Conservation (phyloP, 108 stramenopile genomes). For the Discostella stelligeroides region DNA sequence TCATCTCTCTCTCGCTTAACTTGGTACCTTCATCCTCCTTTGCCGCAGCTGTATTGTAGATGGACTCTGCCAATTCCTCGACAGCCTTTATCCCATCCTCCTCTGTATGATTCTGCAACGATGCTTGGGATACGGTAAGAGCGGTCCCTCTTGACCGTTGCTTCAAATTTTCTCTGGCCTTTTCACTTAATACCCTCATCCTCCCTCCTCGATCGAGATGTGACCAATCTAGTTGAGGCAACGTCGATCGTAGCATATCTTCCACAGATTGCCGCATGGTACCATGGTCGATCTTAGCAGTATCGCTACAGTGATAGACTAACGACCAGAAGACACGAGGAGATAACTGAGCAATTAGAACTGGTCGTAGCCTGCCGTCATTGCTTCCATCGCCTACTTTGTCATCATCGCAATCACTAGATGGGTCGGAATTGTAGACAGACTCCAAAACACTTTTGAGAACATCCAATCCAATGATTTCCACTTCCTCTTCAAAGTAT, state of each 20-base stretch:
- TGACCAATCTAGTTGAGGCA: constrained; percentile 80
- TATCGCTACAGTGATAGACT: constrained; percentile 47
- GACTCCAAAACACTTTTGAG: constrained; percentile 65
- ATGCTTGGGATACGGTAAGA: neutral
- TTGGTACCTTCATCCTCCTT: constrained; percentile 59
- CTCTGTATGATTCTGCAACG: constrained; percentile 16
- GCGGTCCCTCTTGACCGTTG: constrained; percentile 50
- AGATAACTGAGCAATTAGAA: constrained; percentile 70
- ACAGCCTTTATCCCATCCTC: constrained; percentile 38
- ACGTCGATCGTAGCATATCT: constrained; percentile 50
- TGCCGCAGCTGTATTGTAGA: constrained; percentile 42
- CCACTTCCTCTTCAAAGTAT: constrained; percentile 64
- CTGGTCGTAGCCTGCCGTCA: constrained; percentile 63
- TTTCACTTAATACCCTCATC: constrained; percentile 66
- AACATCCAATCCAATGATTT: constrained; percentile 67
- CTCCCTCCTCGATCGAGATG: constrained; percentile 78
- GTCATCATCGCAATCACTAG: constrained; percentile 24
- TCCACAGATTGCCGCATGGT: constrained; percentile 37
- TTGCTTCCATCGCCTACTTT: constrained; percentile 12
- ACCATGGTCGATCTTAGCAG: constrained; percentile 6
- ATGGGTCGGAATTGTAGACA: constrained; percentile 47
- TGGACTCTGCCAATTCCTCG: constrained; percentile 50
- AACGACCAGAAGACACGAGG: constrained; percentile 80
- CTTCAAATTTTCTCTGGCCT: constrained; percentile 81
- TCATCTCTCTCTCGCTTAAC: constrained; percentile 50